These are phyloP conservation scores for Pichia cabralensis DNA, from an alignment of 805 yeast genomes.

Conservation along the genomic window DNA sequence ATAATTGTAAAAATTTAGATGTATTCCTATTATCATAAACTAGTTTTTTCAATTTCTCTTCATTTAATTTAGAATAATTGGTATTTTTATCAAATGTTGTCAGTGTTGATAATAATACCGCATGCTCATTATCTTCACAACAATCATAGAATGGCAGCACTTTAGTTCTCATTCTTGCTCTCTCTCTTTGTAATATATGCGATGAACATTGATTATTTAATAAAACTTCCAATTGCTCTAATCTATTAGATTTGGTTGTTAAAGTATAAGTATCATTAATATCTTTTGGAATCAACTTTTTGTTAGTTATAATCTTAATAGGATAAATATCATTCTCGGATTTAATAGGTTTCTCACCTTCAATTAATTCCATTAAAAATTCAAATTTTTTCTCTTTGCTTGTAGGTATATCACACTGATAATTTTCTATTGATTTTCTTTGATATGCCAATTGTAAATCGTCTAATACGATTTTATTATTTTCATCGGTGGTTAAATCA, in stretches of 20 bases:
- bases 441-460: background rate
- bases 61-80: conserved; percentile 22
- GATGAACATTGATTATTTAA: conserved; percentile 27
- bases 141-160: conserved; percentile 38
- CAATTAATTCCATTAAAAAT: conserved; percentile 15
- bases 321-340: conserved; percentile 18
- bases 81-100: conserved; percentile 19
- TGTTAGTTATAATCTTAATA: conserved; percentile 12
- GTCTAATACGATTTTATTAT: background rate
- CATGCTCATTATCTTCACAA: conserved; percentile 36
- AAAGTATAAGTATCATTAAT: conserved; percentile 21
- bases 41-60: conserved; percentile 15
- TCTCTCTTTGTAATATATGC: conserved; percentile 30
- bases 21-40: conserved; percentile 2
- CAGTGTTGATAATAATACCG: conserved; percentile 14
- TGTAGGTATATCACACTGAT: conserved; percentile 11
- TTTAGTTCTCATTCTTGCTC: conserved; percentile 30
- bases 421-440: conserved; percentile 1
- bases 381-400: conserved; percentile 14
- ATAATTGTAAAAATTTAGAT: conserved; percentile 14
- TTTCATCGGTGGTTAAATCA: too few relatives aligned
- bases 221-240: conserved; percentile 19
- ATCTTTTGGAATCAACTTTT: conserved; percentile 15
- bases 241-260: conserved; percentile 19
- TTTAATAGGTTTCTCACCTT: conserved; percentile 11